Conservation (phyloP, 169 alveolate genomes). For the Plasmodium gaboni region DNA sequence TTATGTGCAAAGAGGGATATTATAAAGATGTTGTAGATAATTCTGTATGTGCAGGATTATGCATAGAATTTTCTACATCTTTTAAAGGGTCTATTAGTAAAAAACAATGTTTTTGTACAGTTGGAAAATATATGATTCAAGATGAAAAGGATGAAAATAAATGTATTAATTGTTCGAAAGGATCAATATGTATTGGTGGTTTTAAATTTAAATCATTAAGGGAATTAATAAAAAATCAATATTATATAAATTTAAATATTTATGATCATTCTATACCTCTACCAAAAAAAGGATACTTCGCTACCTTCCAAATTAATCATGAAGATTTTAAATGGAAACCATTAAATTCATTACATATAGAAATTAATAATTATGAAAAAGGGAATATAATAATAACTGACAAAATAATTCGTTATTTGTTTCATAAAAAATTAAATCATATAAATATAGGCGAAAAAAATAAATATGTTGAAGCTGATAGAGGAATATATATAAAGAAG, state of each 20-base stretch:
- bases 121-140: conserved; percentile 81
- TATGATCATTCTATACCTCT: conserved; percentile 72
- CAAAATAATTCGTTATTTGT: conserved; percentile 2
- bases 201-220: conserved; percentile 73
- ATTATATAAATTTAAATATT: conserved; percentile 63
- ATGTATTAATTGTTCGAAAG: conserved; percentile 82
- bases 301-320: conserved; percentile 66
- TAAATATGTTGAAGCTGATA: neutral
- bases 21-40: conserved; percentile 87
- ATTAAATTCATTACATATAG: conserved; percentile 26
- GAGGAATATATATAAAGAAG: neutral
- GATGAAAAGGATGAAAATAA: conserved; percentile 68
- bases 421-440: conserved; percentile 14
- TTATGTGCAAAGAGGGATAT: conserved; percentile 83
- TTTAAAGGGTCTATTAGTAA: conserved; percentile 83
- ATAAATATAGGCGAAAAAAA: conserved; percentile 11
- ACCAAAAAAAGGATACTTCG: conserved; percentile 71
- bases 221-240: conserved; percentile 67
- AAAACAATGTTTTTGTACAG: conserved; percentile 85
- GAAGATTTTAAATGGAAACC: conserved; percentile 64
- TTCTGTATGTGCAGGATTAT: conserved; percentile 85
- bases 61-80: conserved; percentile 86
- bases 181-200: conserved; percentile 87
- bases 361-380: conserved; percentile 60
- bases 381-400: conserved; percentile 22